Percentiles rank a stretch among this genome's conserved stretches.
Conservation (phyloP, 176 grass and related monocot genomes). For the Cenchrus purpureus region DNA sequence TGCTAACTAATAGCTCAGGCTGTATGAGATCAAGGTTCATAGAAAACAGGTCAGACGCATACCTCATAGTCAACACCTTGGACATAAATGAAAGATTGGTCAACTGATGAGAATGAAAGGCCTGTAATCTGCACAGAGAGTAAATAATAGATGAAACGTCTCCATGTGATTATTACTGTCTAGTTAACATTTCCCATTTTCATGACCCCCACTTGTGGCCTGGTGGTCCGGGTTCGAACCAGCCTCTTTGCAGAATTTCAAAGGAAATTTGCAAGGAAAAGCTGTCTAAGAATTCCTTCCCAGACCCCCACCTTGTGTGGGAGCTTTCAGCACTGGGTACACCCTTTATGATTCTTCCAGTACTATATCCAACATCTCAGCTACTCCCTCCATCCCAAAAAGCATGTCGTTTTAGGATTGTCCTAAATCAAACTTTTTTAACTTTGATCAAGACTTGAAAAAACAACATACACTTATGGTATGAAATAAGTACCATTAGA, state of each 20-base stretch:
- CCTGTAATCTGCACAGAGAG: constrained; percentile 72
- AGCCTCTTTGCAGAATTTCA: too few species aligned
- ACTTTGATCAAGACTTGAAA: too few species aligned
- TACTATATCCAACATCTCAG: neutral
- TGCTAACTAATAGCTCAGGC: neutral
- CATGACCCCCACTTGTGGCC: neutral
- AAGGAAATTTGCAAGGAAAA: too few species aligned
- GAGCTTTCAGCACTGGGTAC: too few species aligned
- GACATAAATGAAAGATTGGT: constrained; percentile 72
- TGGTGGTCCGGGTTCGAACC: too few species aligned
- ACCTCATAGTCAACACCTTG: constrained; percentile 99
- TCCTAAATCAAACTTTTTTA: too few species aligned
- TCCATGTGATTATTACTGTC: neutral
- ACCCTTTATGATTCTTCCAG: neutral
- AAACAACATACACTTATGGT: too few species aligned
- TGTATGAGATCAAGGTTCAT: neutral
- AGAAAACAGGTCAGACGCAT: neutral
- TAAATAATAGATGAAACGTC: constrained; percentile 34
- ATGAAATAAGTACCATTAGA: too few species aligned
- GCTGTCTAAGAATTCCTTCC: too few species aligned
- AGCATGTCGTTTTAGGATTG: too few species aligned
- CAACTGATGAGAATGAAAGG: constrained; percentile 78
- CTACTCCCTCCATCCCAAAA: neutral
- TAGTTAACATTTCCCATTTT: neutral
- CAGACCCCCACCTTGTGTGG: too few species aligned